These are phyloP conservation scores for Saturnispora besseyi DNA, from an alignment of 805 yeast genomes.

Conservation along the genomic window DNA sequence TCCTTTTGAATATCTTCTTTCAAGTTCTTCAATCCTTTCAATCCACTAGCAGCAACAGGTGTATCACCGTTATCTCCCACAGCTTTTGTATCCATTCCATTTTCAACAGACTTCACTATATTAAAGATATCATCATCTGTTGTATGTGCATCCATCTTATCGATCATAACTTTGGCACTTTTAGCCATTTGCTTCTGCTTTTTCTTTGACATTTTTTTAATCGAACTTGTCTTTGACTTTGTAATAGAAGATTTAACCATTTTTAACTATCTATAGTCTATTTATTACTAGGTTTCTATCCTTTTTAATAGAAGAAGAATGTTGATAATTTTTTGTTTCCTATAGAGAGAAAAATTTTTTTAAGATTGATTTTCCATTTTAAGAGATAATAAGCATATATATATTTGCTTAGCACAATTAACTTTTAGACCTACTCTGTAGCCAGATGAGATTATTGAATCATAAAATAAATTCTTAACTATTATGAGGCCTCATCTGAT, in stretches of 20 bases:
- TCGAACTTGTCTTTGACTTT: background rate
- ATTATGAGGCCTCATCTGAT: no score
- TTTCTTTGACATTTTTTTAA: conserved; percentile 15
- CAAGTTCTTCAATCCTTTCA: conserved; percentile 32
- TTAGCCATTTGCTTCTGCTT: conserved; percentile 18
- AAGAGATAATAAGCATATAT: background rate
- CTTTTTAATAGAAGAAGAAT: background rate
- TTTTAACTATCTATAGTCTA: background rate
- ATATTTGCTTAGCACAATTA: no score
- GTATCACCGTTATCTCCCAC: conserved; percentile 5
- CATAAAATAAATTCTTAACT: no score
- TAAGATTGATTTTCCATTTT: background rate
- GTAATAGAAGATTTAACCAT: background rate
- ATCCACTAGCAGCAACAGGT: conserved; percentile 12
- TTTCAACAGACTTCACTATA: conserved; percentile 13
- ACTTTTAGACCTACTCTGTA: no score
- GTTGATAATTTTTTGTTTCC: background rate
- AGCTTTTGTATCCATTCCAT: conserved; percentile 10
- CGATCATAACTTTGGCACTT: conserved; percentile 20
- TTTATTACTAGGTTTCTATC: background rate
- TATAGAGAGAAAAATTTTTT: background rate
- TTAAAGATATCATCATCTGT: conserved; percentile 18
- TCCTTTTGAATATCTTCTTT: conserved; percentile 35
- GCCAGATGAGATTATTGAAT: no score
- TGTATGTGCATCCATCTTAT: conserved; percentile 20